Conservation (phyloP, 2,329 filamentous ascomycete species). For the Ceratocystis huliohia region DNA sequence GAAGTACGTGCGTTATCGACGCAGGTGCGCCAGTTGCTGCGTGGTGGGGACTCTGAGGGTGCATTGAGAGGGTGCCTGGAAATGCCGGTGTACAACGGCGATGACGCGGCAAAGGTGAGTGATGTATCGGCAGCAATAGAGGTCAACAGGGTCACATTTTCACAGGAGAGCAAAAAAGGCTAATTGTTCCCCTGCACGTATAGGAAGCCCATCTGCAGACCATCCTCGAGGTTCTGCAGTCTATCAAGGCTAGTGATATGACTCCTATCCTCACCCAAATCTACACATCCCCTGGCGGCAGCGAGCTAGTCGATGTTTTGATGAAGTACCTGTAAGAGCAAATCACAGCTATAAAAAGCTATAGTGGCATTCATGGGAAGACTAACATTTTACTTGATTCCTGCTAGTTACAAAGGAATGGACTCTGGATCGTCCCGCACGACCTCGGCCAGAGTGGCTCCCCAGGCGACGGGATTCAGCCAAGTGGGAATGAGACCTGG, state of each 20-base stretch:
- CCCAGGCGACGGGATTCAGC: constrained; percentile 78
- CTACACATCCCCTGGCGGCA: constrained; percentile 64
- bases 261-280: constrained; percentile 72
- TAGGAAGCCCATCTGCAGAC: constrained; percentile 79
- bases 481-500: constrained; percentile 52
- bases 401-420: constrained; percentile 79
- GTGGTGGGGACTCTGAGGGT: constrained; percentile 76
- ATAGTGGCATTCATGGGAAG: neutral
- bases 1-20: constrained; percentile 66
- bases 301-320: constrained; percentile 76
- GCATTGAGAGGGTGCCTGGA: constrained; percentile 75
- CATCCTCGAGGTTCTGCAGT: constrained; percentile 85
- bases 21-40: constrained; percentile 76
- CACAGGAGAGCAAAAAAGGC: neutral
- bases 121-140: neutral
- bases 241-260: constrained; percentile 94
- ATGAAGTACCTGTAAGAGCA: constrained; percentile 88
- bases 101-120: constrained; percentile 44
- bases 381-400: neutral
- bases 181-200: constrained; percentile 18
- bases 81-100: constrained; percentile 62
- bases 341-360: neutral
- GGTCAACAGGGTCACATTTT: neutral
- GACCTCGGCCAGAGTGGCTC: constrained; percentile 42
- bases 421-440: constrained; percentile 35